Conservation (phyloP, 345 rosid species). For the Eutrema heterophyllum region DNA sequence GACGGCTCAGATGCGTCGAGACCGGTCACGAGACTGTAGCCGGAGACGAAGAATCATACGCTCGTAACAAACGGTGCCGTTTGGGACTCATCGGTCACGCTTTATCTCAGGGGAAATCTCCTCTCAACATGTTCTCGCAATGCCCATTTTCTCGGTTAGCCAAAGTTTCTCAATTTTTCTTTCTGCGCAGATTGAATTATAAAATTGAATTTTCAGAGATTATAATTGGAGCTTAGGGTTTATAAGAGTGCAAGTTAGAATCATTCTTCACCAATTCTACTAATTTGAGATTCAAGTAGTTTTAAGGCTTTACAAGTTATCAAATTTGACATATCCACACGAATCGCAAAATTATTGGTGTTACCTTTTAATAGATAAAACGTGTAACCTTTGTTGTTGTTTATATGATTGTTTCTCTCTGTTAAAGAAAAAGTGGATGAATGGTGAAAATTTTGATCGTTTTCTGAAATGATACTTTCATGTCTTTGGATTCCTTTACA, state of each 20-base stretch:
- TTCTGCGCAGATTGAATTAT: too few relatives aligned
- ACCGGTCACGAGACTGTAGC: slow-evolving; percentile 55
- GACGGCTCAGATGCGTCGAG: too few relatives aligned
- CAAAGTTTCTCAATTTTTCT: not conserved
- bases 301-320: not conserved
- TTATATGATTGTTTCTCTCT: not conserved
- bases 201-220: not conserved
- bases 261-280: not conserved
- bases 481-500: not conserved
- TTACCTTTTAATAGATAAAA: too few relatives aligned
- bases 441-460: not conserved
- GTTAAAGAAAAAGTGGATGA: not conserved
- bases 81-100: slow-evolving; percentile 79
- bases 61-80: slow-evolving; percentile 75
- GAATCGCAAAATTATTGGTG: not conserved
- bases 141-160: too few relatives aligned
- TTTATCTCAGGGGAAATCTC: slow-evolving; percentile 3
- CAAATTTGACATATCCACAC: not conserved
- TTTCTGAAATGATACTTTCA: not conserved
- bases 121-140: too few relatives aligned
- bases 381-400: not conserved
- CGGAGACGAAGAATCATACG: slow-evolving; percentile 63
- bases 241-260: not conserved
- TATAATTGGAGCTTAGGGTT: not conserved
- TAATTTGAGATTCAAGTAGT: not conserved